Conservation (phyloP, 805 yeast genomes). For the Teunomyces kruisii region DNA sequence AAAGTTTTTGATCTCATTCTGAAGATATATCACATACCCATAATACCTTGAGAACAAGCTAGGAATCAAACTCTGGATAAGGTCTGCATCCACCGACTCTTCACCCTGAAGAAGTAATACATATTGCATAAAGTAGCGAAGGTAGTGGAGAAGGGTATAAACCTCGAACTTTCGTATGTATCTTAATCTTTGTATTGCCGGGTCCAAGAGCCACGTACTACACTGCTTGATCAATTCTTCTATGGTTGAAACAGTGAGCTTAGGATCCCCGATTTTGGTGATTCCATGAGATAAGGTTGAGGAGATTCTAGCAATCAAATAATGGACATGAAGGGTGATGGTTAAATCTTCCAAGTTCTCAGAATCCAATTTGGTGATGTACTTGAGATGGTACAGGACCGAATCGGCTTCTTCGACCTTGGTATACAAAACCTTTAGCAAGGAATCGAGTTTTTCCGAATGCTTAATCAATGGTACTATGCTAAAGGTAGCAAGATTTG, state of each 20-base stretch:
- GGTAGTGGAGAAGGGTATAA: conserved; percentile 24
- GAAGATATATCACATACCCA: conserved; percentile 10
- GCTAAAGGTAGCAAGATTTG: conserved; percentile 26
- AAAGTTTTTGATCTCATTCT: neutral
- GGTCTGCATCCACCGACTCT: conserved; percentile 18
- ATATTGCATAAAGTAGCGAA: conserved; percentile 26
- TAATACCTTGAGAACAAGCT: conserved; percentile 14
- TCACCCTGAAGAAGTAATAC: conserved; percentile 37
- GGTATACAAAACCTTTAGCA: conserved; percentile 16
- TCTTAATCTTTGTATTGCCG: conserved; percentile 13
- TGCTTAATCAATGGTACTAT: conserved; percentile 24
- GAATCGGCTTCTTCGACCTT: conserved; percentile 24
- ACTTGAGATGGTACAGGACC: conserved; percentile 21
- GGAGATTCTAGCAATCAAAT: conserved; percentile 28
- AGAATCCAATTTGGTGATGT: conserved; percentile 14
- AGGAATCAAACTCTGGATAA: conserved; percentile 15
- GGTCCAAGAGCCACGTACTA: conserved; percentile 24
- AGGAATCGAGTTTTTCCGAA: conserved; percentile 18
- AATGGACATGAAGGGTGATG: conserved; percentile 24
- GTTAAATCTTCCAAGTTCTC: conserved; percentile 16
- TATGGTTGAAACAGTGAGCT: conserved; percentile 17
- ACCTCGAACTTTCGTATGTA: conserved; percentile 18
- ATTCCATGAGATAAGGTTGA: conserved; percentile 21
- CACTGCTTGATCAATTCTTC: conserved; percentile 23
- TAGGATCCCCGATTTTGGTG: conserved; percentile 18